Evolutionary conservation across 495 filamentous ascomycete genomes (phyloP).

Genomic region (Neurospora africana): DNA sequence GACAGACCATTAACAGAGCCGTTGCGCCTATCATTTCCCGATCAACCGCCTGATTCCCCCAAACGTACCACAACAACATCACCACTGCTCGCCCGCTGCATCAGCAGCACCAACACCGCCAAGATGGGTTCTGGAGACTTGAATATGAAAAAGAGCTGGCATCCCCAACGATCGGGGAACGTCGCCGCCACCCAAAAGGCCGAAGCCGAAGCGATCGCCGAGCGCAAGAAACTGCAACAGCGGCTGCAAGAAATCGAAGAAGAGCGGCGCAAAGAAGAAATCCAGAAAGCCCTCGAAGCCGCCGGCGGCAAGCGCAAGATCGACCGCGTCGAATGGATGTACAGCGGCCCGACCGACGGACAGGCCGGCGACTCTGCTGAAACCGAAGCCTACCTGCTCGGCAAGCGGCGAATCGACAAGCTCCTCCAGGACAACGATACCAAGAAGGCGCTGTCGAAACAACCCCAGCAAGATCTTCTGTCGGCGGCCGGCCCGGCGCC

Average conservation of each 20-base stretch:
- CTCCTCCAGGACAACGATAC: slow-evolving; percentile 76
- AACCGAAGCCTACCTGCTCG: slow-evolving; percentile 86
- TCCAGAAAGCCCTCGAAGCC: slow-evolving; percentile 80
- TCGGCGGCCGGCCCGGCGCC: slow-evolving; percentile 33
- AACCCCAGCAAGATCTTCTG: slow-evolving; percentile 55
- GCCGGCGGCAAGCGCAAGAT: slow-evolving; percentile 66
- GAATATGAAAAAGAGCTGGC: slow-evolving; percentile 97
- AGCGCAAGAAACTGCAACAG: slow-evolving; percentile 83
- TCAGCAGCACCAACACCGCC: slow-evolving; percentile 19
- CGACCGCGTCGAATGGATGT: slow-evolving; percentile 96
- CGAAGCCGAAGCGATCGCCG: slow-evolving; percentile 88
- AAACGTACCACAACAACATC: neutral
- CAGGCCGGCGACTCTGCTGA: slow-evolving; percentile 78
- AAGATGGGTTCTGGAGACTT: slow-evolving; percentile 76
- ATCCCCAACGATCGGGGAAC: slow-evolving; percentile 36
- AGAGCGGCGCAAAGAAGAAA: slow-evolving; percentile 84
- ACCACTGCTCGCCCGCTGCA: neutral
- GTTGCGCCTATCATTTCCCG: neutral
- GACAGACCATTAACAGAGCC: neutral
- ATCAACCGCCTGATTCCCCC: neutral
- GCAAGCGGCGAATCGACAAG: slow-evolving; percentile 82
- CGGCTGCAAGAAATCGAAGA: slow-evolving; percentile 83
- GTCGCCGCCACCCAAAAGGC: slow-evolving; percentile 25
- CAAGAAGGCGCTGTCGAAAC: slow-evolving; percentile 65
- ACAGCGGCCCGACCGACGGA: slow-evolving; percentile 72